Evolutionary conservation across 2,329 filamentous ascomycete species (phyloP).

Genomic region (Ascochyta rabiei): DNA sequence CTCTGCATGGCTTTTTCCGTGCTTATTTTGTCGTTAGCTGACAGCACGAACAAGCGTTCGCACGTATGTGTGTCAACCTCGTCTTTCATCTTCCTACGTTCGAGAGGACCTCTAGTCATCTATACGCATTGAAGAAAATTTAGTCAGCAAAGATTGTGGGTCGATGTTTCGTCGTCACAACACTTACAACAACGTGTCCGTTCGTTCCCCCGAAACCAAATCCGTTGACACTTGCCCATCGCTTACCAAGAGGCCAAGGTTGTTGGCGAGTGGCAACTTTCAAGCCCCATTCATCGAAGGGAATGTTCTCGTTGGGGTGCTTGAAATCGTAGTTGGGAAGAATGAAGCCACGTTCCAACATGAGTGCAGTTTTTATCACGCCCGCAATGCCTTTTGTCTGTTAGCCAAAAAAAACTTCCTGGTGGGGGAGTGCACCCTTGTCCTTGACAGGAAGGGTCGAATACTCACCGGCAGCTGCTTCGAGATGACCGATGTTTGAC

Average conservation of each 20-base stretch:
- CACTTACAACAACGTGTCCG: conserved; percentile 13
- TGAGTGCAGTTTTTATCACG: conserved; percentile 50
- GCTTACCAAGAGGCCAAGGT: conserved; percentile 33
- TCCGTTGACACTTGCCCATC: conserved; percentile 54
- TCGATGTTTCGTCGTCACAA: neutral
- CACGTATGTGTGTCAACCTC: conserved; percentile 24
- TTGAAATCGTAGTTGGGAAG: conserved; percentile 53
- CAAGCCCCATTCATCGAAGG: neutral
- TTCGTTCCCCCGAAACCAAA: conserved; percentile 41
- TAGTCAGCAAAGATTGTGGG: neutral
- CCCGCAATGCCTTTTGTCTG: conserved; percentile 24
- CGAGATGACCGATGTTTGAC: conserved; percentile 43
- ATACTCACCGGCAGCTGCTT: conserved; percentile 32
- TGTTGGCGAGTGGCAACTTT: neutral
- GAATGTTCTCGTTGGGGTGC: conserved; percentile 48
- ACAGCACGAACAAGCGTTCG: conserved; percentile 15
- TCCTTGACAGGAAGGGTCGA: no score
- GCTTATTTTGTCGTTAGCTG: conserved; percentile 16
- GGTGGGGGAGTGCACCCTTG: neutral
- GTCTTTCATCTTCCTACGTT: conserved; percentile 31
- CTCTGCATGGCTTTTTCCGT: conserved; percentile 1
- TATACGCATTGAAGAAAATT: conserved; percentile 45
- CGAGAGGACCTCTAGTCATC: conserved; percentile 15
- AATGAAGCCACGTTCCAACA: conserved; percentile 49
- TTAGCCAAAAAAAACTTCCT: neutral